Percentiles rank a stretch among this genome's conserved stretches.
Conservation (phyloP, 495 filamentous ascomycete genomes). For the Gamarada debralockiae region DNA sequence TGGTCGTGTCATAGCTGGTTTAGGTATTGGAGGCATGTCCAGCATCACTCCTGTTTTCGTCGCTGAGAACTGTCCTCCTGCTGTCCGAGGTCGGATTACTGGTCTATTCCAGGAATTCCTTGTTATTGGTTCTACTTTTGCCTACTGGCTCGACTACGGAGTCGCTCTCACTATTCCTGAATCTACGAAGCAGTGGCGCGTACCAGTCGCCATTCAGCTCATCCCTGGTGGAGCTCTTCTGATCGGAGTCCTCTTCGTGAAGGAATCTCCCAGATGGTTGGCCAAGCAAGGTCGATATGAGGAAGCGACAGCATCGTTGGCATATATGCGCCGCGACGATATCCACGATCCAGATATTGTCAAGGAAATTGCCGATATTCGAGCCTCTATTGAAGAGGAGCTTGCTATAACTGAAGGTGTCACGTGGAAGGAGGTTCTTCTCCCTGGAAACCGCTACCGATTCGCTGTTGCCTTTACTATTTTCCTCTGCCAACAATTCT, state of each 20-base stretch:
- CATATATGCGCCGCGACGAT: slow-evolving; percentile 8
- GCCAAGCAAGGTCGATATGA: slow-evolving; percentile 7
- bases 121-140: slow-evolving; percentile 41
- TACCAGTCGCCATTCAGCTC: slow-evolving; percentile 28
- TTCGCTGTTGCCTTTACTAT: slow-evolving; percentile 40
- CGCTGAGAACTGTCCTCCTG: slow-evolving; percentile 53
- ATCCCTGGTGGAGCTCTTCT: slow-evolving; percentile 11
- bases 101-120: slow-evolving; percentile 26
- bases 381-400: slow-evolving; percentile 23
- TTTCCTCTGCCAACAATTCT: slow-evolving; percentile 53
- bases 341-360: slow-evolving; percentile 2
- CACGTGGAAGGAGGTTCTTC: slow-evolving; percentile 18
- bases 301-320: slow-evolving; percentile 8
- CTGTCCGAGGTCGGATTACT: slow-evolving; percentile 46
- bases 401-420: slow-evolving; percentile 16
- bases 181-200: slow-evolving; percentile 45
- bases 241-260: slow-evolving; percentile 15
- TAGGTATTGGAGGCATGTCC: slow-evolving; percentile 51
- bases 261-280: slow-evolving; percentile 19
- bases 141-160: slow-evolving; percentile 50
- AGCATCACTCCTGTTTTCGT: slow-evolving; percentile 42
- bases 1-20: slow-evolving; percentile 43
- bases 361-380: slow-evolving; percentile 23
- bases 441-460: slow-evolving; percentile 29
- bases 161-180: slow-evolving; percentile 23